A percentile compares a stretch with the other conserved stretches of the same genome.
phyloP scores from a whole-genome alignment of 768 basidiomycete species.

The Clathrus columnatus region DNA sequence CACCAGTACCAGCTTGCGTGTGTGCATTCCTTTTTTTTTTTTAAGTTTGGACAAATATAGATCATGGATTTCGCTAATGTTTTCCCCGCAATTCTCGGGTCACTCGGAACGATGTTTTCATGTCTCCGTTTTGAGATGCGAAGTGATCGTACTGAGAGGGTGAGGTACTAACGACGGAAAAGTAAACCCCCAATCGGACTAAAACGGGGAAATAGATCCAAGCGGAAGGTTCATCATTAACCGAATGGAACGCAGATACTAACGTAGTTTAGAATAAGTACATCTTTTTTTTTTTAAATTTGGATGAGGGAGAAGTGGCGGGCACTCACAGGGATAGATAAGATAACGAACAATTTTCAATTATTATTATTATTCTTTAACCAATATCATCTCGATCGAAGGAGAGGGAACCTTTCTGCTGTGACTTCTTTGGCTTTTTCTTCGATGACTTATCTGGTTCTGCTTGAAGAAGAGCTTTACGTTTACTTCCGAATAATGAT shows the following conservation, averaged over 20 bases:
- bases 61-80: too few relatives aligned
- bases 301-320: too few relatives aligned
- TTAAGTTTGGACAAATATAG: background rate
- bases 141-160: too few relatives aligned
- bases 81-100: background rate
- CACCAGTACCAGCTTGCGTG: too few relatives aligned
- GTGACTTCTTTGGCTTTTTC: slow-evolving; percentile 49
- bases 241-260: too few relatives aligned
- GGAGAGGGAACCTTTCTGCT: slow-evolving; percentile 30
- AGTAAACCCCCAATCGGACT: too few relatives aligned
- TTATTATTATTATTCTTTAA: background rate
- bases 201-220: too few relatives aligned
- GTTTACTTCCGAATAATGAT: slow-evolving; percentile 1
- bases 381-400: slow-evolving; percentile 17
- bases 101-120: background rate
- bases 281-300: too few relatives aligned
- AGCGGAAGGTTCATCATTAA: too few relatives aligned
- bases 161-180: too few relatives aligned
- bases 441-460: slow-evolving; percentile 33
- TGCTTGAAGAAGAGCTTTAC: slow-evolving; percentile 1
- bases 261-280: too few relatives aligned
- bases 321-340: background rate
- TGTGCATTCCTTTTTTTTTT: too few relatives aligned
- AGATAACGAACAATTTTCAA: background rate
- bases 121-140: background rate